These are phyloP conservation scores for Cubamyces lactineus DNA, from an alignment of 768 basidiomycete species.

Conservation along the genomic window DNA sequence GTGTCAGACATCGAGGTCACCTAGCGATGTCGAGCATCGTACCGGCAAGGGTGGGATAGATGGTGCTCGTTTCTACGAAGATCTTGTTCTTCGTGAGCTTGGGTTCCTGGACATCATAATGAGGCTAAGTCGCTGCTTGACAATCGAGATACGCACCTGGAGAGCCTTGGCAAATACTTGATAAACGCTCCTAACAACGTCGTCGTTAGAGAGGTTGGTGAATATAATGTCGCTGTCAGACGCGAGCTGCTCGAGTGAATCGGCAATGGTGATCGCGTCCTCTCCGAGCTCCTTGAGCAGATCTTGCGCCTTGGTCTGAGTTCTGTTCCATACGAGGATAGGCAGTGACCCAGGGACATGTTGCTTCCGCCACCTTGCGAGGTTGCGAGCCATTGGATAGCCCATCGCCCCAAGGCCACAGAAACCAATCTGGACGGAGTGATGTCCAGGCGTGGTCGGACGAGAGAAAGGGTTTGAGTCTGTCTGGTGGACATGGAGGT, in stretches of 20 bases:
- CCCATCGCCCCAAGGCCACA: slow-evolving; percentile 70
- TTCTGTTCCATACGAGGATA: slow-evolving; percentile 79
- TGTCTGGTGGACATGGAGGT: slow-evolving; percentile 16
- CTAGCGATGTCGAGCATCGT: slow-evolving; percentile 36
- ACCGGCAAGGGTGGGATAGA: slow-evolving; percentile 40
- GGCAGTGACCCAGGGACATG: slow-evolving; percentile 47
- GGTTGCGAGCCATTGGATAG: slow-evolving; percentile 75
- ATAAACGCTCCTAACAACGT: slow-evolving; percentile 67
- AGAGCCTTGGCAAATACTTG: slow-evolving; percentile 60
- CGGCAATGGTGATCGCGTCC: slow-evolving; percentile 56
- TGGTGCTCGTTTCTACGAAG: slow-evolving; percentile 87
- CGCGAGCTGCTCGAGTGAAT: slow-evolving; percentile 60
- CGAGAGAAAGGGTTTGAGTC: slow-evolving; percentile 56
- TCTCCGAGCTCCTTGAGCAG: slow-evolving; percentile 60
- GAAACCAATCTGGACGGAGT: slow-evolving; percentile 49
- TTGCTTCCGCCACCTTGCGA: slow-evolving; percentile 56
- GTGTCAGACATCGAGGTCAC: no score
- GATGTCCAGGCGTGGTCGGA: slow-evolving; percentile 52
- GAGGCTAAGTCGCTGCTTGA: neutral
- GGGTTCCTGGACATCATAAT: slow-evolving; percentile 27
- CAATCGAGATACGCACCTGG: slow-evolving; percentile 43
- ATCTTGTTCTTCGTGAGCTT: slow-evolving; percentile 61
- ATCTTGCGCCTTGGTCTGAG: slow-evolving; percentile 58
- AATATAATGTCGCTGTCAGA: slow-evolving; percentile 74
- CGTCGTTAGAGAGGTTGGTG: slow-evolving; percentile 74